Percentiles rank a stretch among this genome's conserved stretches.
These are phyloP conservation scores for Arachis stenosperma DNA, from an alignment of 306 rosid species.

Conservation along the genomic window DNA sequence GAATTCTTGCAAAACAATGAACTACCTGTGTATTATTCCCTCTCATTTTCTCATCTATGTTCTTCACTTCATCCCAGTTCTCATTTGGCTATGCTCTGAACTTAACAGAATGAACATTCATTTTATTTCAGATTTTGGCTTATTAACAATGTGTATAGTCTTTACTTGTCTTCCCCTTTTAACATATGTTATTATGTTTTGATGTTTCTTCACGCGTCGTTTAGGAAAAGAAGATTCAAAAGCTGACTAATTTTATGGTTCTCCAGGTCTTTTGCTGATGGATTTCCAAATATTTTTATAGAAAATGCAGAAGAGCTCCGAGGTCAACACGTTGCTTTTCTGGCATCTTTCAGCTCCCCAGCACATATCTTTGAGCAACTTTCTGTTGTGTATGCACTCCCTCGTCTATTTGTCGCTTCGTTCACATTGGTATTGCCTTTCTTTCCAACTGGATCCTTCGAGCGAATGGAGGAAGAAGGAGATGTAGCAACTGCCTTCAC, in stretches of 20 bases:
- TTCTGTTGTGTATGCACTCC: conserved; percentile 89
- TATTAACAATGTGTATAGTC: background rate
- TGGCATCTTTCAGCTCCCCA: conserved; percentile 91
- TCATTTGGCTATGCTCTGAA: background rate
- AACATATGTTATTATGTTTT: background rate
- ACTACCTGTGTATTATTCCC: background rate
- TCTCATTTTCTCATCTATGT: background rate
- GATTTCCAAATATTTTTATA: conserved; percentile 88
- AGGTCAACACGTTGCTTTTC: conserved; percentile 94
- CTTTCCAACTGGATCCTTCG: conserved; percentile 98
- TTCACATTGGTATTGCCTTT: conserved; percentile 95
- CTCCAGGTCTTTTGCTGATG: conserved; percentile 91
- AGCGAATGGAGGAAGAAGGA: conserved; percentile 99
- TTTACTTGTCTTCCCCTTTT: background rate
- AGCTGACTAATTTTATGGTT: conserved; percentile 37
- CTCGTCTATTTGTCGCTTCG: conserved; percentile 90
- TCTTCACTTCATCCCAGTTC: background rate
- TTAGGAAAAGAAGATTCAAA: conserved; percentile 19
- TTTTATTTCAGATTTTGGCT: background rate
- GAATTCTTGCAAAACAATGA: no score
- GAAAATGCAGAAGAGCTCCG: conserved; percentile 89
- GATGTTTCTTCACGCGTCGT: conserved; percentile 1
- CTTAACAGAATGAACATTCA: background rate
- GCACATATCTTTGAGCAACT: conserved; percentile 94
- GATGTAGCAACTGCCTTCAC: conserved; percentile 99